These are phyloP conservation scores for Tagetes erecta DNA, from an alignment of 129 eudicot species.

Conservation along the genomic window DNA sequence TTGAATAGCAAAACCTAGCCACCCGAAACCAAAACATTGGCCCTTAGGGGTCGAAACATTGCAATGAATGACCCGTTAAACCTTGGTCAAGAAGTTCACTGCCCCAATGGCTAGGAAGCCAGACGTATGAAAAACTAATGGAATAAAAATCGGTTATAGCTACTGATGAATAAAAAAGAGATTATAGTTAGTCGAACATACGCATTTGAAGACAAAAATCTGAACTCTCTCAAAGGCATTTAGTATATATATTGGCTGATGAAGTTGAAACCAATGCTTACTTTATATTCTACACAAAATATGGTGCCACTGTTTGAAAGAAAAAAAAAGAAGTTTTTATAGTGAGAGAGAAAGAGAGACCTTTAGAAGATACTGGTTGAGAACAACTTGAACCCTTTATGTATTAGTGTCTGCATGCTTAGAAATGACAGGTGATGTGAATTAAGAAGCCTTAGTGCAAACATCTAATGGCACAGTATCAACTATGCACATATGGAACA, in stretches of 20 bases:
- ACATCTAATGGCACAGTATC: constrained; percentile 39
- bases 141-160: too few relatives aligned
- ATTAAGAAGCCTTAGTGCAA: constrained; percentile 24
- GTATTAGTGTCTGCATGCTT: constrained; percentile 37
- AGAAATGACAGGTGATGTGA: constrained; percentile 34
- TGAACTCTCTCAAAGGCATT: not conserved
- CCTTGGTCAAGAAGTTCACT: too few relatives aligned
- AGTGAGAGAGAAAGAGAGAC: constrained; percentile 22
- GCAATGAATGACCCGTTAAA: too few relatives aligned
- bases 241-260: constrained; percentile 16
- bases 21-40: too few relatives aligned
- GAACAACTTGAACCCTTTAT: constrained; percentile 31
- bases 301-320: constrained; percentile 8
- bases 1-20: too few relatives aligned
- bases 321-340: not conserved
- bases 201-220: not conserved
- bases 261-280: not conserved
- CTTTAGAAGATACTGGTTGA: constrained; percentile 19
- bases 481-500: constrained; percentile 22
- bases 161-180: not conserved
- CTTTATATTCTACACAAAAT: not conserved
- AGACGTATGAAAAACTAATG: too few relatives aligned
- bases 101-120: too few relatives aligned
- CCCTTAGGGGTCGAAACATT: too few relatives aligned
- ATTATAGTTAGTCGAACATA: not conserved